Conservation (phyloP, 108 stramenopile species). For the Phaeodactylum tricornutum region DNA sequence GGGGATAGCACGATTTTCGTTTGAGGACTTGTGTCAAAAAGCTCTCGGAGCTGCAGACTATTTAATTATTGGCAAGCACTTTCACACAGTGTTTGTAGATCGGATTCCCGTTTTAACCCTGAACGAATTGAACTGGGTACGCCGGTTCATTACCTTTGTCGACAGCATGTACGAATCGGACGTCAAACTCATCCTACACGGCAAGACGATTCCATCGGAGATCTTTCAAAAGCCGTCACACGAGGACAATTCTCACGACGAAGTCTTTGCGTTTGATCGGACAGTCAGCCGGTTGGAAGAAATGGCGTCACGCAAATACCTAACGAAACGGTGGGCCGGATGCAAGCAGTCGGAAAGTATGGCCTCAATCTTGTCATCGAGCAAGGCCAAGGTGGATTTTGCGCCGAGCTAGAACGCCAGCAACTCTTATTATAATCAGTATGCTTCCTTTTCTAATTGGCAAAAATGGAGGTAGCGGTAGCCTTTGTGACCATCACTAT, state of each 20-base stretch:
- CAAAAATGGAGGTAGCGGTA: too few relatives aligned
- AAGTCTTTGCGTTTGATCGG: conserved; percentile 93
- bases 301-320: conserved; percentile 78
- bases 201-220: conserved; percentile 17
- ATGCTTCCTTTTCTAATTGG: too few relatives aligned
- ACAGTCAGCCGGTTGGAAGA: conserved; percentile 84
- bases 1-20: conserved; percentile 59
- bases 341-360: too few relatives aligned
- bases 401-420: too few relatives aligned
- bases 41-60: conserved; percentile 90
- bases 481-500: conserved; percentile 33
- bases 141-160: conserved; percentile 75
- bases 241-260: conserved; percentile 55
- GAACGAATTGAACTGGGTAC: conserved; percentile 73
- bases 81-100: conserved; percentile 78
- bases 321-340: conserved; percentile 14
- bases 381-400: too few relatives aligned
- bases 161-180: conserved; percentile 78
- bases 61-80: conserved; percentile 72
- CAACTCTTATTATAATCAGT: too few relatives aligned
- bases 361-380: too few relatives aligned
- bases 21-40: conserved; percentile 82
- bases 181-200: conserved; percentile 53
- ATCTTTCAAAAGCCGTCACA: conserved; percentile 28
- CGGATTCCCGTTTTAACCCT: conserved; percentile 72